These are phyloP conservation scores for Hansenula anomala DNA, from an alignment of 1,139 yeast genomes.

Conservation along the genomic window DNA sequence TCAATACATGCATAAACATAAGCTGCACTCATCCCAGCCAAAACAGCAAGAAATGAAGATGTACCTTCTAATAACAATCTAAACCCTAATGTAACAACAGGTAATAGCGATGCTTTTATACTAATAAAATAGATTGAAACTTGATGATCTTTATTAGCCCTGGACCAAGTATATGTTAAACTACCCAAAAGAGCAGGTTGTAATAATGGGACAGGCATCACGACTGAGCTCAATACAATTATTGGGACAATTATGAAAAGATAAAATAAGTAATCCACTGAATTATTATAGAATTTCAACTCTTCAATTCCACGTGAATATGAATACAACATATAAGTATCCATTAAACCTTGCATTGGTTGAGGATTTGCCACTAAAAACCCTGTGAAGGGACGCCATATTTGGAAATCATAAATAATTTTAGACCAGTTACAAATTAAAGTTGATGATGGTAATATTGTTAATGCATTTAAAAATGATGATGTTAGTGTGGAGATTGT, in stretches of 20 bases:
- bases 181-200: conserved; percentile 33
- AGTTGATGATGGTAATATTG: conserved; percentile 22
- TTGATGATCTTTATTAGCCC: conserved; percentile 43
- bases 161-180: conserved; percentile 56
- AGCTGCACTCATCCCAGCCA: conserved; percentile 49
- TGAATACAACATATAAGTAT: conserved; percentile 51
- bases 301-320: conserved; percentile 54
- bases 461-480: conserved; percentile 29
- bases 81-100: conserved; percentile 48
- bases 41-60: conserved; percentile 32
- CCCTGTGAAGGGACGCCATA: conserved; percentile 44
- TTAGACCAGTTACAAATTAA: conserved; percentile 26
- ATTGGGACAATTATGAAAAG: conserved; percentile 44
- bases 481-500: conserved; percentile 30
- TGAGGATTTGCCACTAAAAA: conserved; percentile 40
- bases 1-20: conserved; percentile 58
- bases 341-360: conserved; percentile 44
- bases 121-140: conserved; percentile 51
- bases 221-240: conserved; percentile 32
- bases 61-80: conserved; percentile 42
- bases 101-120: conserved; percentile 54
- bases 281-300: conserved; percentile 46
- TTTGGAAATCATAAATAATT: conserved; percentile 28
- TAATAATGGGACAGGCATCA: conserved; percentile 12
- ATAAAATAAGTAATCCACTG: conserved; percentile 56